Conservation (phyloP, 306 rosid species). For the Rubus parviflorus region DNA sequence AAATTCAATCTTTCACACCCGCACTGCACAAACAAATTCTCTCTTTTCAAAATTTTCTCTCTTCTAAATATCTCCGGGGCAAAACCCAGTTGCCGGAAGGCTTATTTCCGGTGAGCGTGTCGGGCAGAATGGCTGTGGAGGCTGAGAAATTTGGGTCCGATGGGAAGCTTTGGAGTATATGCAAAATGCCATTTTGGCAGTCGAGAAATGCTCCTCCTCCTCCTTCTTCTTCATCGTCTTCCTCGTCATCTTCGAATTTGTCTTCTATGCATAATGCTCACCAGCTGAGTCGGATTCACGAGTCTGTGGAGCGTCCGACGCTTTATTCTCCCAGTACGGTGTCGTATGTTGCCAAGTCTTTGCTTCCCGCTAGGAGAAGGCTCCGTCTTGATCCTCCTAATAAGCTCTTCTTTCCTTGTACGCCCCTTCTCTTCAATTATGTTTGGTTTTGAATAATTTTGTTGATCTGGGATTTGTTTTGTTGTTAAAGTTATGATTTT, state of each 20-base stretch:
- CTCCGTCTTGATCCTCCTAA: conserved; percentile 95
- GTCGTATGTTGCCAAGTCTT: conserved; percentile 77
- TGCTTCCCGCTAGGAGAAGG: conserved; percentile 75
- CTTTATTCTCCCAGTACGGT: conserved; percentile 53
- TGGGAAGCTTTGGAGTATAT: conserved; percentile 65
- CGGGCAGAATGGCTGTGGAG: conserved; percentile 53
- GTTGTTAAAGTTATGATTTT: not conserved
- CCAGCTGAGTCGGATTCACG: conserved; percentile 49
- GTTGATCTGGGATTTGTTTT: conserved; percentile 19
- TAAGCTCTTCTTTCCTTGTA: conserved; percentile 94
- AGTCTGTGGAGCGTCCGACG: conserved; percentile 54
- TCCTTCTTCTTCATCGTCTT: conserved; percentile 51
- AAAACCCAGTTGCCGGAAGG: conserved; percentile 23
- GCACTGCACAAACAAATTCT: conserved; percentile 26
- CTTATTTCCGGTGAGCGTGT: not conserved
- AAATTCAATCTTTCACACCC: conserved; percentile 25
- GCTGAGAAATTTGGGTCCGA: conserved; percentile 56
- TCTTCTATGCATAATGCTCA: conserved; percentile 45
- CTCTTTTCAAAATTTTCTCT: conserved; percentile 9
- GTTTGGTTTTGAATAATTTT: conserved; percentile 21
- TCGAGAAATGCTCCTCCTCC: conserved; percentile 45
- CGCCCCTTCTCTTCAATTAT: conserved; percentile 6
- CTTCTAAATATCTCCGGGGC: conserved; percentile 12
- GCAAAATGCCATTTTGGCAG: conserved; percentile 84
- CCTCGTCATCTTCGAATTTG: conserved; percentile 27